Percentiles rank a stretch among this genome's conserved stretches.
phyloP scores from a whole-genome alignment of 805 yeast species.

The Metschnikowia bowlesiae region DNA sequence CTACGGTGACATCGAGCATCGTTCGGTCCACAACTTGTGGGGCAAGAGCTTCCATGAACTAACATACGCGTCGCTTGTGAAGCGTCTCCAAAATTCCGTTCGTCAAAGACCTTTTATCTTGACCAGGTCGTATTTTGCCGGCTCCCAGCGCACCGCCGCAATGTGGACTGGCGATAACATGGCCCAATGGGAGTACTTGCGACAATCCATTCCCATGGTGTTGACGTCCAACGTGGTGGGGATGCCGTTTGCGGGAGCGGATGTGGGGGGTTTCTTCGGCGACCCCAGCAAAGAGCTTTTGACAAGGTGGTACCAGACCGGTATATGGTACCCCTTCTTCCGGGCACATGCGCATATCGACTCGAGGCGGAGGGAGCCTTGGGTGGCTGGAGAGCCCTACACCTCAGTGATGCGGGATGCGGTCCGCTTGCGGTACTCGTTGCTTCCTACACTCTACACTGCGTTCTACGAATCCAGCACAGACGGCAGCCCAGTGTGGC shows the following conservation, averaged over 20 bases:
- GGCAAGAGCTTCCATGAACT: constrained; percentile 79
- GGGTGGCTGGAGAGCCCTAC: constrained; percentile 74
- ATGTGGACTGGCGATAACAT: constrained; percentile 98
- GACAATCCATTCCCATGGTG: constrained; percentile 80
- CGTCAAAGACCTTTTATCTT: constrained; percentile 78
- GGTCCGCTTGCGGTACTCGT: constrained; percentile 63
- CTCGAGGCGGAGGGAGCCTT: constrained; percentile 88
- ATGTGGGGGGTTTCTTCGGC: constrained; percentile 95
- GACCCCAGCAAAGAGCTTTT: constrained; percentile 78
- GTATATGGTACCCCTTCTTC: constrained; percentile 94
- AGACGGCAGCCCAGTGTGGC: constrained; percentile 65
- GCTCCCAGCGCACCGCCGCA: constrained; percentile 87
- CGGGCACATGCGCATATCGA: constrained; percentile 97
- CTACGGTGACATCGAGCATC: constrained; percentile 78
- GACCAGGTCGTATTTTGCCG: constrained; percentile 83
- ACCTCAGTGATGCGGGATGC: constrained; percentile 65
- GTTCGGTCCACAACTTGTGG: constrained; percentile 83
- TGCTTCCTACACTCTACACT: constrained; percentile 79
- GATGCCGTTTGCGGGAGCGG: constrained; percentile 92
- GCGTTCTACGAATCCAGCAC: constrained; percentile 61
- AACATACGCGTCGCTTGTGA: constrained; percentile 61
- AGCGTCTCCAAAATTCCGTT: constrained; percentile 41
- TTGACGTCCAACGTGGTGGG: constrained; percentile 78
- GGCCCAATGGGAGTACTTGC: constrained; percentile 86
- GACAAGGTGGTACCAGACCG: constrained; percentile 94